Base-by-base conservation (phyloP, 306 rosid genomes). In the Abrus pulchellus region DNA sequence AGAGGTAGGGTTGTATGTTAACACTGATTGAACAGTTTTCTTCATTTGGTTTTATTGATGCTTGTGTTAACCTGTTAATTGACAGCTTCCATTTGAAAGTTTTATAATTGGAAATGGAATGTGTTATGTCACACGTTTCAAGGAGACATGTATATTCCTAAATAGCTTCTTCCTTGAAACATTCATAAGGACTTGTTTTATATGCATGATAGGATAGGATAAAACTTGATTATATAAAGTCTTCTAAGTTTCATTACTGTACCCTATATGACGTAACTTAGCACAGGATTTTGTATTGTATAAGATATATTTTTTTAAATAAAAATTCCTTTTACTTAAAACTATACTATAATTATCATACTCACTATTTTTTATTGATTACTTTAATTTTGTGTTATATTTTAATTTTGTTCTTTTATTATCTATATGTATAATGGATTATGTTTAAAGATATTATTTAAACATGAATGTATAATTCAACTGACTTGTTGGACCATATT, bases 1-100 rank as follows among this genome's bases (percentile, higher is more conserved):
- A 29, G 98, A 95, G 99, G 98, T 95, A 87, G 68, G 76, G 86
- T 65, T 64, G 53, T 36, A 67, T 79, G 67, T 71, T 68, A 59
- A 53, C 32, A 30, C 64, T 83, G 74, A 80, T 66, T 36, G 40
- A 56, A 47, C 38, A 52, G 49, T 41, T 57, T 65, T 79, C 57
- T 85, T 67, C 6, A 29, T 68, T n/a, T 33, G 77, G 48, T 62
- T 72, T 28, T 53, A 13, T 74, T 12, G 38, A 52, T 85, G 32
- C 47, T 60, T 68, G 79, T 66, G 60, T 74, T 67, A 54, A 48
- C 77, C 59, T 80, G 67, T 76, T 69, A 72, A 34, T 41, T 54
- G 80, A 48, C 71, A 27, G 63, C 59, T 62, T 57, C 32, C 9
- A 3, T 47, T 7, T 38, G 6, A 20, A 68, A 44, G 13, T 71